Percentiles rank a stretch among this genome's conserved stretches.
Conservation (phyloP, 139 green algal species). For the Closterium sp. region DNA sequence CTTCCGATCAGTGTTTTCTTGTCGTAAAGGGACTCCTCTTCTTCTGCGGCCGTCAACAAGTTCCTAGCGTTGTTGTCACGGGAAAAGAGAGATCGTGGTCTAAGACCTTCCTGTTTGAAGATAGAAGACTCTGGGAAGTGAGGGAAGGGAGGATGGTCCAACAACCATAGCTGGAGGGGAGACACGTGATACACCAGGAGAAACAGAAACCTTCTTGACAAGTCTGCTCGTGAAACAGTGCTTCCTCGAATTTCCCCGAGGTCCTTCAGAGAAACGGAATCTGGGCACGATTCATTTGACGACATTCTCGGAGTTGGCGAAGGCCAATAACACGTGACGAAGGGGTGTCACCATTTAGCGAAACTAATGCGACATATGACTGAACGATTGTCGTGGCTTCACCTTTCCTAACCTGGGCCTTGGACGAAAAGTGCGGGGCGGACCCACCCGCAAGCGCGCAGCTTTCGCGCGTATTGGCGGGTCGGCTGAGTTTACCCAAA, state of each 20-base stretch:
- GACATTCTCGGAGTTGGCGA: background rate
- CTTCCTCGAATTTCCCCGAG: background rate
- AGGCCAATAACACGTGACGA: background rate
- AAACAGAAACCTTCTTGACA: background rate
- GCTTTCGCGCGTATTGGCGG: background rate
- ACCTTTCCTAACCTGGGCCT: background rate
- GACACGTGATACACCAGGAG: background rate
- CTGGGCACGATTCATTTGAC: background rate
- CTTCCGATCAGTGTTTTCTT: no score
- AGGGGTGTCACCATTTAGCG: background rate
- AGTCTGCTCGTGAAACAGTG: background rate
- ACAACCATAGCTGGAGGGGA: no score
- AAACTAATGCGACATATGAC: background rate
- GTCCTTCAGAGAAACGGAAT: background rate
- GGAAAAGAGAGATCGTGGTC: no score
- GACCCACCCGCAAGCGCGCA: background rate
- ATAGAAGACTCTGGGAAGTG: background rate
- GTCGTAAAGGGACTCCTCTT: no score
- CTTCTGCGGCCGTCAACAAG: no score
- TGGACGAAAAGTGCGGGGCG: background rate
- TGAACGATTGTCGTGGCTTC: background rate
- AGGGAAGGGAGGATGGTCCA: background rate
- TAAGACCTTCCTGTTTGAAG: no score
- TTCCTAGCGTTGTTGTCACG: no score
- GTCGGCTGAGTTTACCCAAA: background rate